phyloP scores from a whole-genome alignment of 208 protist genomes.

The Crithidia fasciculata region DNA sequence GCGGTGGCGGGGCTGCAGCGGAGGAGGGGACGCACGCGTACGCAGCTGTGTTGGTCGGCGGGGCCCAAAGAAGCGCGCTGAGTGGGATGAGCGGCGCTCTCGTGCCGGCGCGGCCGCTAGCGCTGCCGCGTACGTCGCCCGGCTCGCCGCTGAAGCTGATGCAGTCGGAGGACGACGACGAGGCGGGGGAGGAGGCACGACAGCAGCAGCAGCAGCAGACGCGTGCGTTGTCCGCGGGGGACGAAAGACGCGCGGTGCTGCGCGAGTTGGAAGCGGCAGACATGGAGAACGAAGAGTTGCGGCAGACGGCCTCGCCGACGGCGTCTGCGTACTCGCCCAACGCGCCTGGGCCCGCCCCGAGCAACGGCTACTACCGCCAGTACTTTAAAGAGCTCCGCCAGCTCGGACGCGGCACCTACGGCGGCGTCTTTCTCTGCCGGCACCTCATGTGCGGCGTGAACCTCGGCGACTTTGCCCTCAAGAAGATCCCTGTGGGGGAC shows the following conservation, averaged over 20 bases:
- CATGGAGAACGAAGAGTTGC: not conserved
- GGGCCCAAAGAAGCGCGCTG: not conserved
- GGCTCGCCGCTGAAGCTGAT: conserved; percentile 21
- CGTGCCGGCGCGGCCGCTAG: not conserved
- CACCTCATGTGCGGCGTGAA: conserved; percentile 84
- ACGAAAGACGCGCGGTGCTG: not conserved
- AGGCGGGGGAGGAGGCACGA: not conserved
- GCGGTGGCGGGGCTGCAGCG: not conserved
- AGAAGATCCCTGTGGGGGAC: conserved; percentile 91
- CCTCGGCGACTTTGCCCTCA: conserved; percentile 88
- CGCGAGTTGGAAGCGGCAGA: conserved; percentile 4
- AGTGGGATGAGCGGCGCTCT: conserved; percentile 2
- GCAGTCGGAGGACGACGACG: conserved; percentile 18
- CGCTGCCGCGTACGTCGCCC: not conserved
- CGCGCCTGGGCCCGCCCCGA: conserved; percentile 6
- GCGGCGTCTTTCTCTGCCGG: conserved; percentile 87
- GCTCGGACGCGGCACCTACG: conserved; percentile 85
- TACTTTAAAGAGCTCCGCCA: conserved; percentile 89
- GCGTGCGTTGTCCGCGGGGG: not conserved
- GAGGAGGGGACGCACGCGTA: conserved; percentile 5
- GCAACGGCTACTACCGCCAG: conserved; percentile 76
- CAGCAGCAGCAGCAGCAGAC: too few relatives aligned
- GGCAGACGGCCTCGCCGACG: conserved; percentile 14
- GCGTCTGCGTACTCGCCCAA: conserved; percentile 24
- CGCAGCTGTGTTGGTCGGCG: conserved; percentile 12